These are phyloP conservation scores for Eucalyptus erythrocorys DNA, from an alignment of 345 rosid genomes.

Conservation along the genomic window DNA sequence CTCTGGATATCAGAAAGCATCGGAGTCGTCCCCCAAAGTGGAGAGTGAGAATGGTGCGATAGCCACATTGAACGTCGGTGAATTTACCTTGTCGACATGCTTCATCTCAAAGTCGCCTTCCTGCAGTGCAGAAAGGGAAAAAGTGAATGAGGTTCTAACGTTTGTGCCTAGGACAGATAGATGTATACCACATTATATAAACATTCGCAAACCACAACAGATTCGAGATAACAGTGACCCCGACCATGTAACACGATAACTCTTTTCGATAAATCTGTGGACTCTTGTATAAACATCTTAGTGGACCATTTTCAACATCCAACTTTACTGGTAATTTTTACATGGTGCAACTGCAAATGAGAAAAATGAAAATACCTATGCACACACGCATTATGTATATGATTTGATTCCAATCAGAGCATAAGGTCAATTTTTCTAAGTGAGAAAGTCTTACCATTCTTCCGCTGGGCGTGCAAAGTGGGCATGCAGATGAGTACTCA, in stretches of 20 bases:
- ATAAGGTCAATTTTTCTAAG: not conserved
- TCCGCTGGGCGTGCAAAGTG: constrained; percentile 48
- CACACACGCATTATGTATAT: not conserved
- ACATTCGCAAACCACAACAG: not conserved
- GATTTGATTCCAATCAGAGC: not conserved
- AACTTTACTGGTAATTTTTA: not conserved
- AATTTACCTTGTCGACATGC: constrained; percentile 39
- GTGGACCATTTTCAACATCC: not conserved
- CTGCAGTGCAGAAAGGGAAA: constrained; percentile 14
- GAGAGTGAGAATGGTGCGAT: constrained; percentile 64
- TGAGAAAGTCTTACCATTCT: constrained; percentile 40
- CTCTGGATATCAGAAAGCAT: constrained; percentile 1
- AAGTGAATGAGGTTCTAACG: not conserved
- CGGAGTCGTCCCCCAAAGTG: constrained; percentile 37
- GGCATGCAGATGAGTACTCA: constrained; percentile 80
- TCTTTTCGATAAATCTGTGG: not conserved
- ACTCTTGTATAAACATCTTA: not conserved
- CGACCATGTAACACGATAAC: not conserved
- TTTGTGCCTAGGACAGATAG: not conserved
- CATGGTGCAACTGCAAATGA: not conserved
- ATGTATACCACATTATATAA: not conserved
- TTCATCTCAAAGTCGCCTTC: constrained; percentile 86
- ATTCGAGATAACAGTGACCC: not conserved
- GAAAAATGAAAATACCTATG: not conserved
- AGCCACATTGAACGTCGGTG: constrained; percentile 46